Evolutionary conservation across 768 basidiomycete species (phyloP).

Genomic region (Boletus edulis): DNA sequence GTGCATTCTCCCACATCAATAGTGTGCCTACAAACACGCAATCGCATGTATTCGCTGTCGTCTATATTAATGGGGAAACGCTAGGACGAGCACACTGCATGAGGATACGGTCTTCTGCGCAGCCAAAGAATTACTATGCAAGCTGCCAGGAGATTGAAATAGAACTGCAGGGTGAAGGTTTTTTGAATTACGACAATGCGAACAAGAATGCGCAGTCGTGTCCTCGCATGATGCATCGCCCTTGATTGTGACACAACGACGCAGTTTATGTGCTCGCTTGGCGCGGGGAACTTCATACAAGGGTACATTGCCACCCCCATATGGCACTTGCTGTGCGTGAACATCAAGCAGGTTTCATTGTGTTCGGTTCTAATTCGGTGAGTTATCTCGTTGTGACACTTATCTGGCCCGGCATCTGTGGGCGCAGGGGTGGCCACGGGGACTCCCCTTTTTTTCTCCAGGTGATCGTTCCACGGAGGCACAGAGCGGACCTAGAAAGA

Average conservation of each 20-base stretch:
- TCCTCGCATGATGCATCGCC: background rate
- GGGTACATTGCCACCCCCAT: background rate
- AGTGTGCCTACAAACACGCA: no score
- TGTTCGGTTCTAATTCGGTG: background rate
- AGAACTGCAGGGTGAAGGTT: no score
- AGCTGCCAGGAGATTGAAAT: no score
- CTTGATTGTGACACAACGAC: background rate
- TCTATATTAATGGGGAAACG: no score
- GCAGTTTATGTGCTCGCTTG: background rate
- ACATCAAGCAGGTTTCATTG: background rate
- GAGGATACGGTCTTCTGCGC: no score
- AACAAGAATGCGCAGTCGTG: background rate
- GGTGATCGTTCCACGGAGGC: background rate
- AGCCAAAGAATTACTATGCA: background rate
- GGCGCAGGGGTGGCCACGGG: background rate
- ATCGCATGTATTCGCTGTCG: no score
- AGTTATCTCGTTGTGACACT: background rate
- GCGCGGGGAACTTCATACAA: background rate
- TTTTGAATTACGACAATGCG: background rate
- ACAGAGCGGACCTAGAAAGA: background rate
- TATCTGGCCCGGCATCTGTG: constrained; percentile 1
- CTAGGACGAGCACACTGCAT: no score
- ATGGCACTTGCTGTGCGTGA: constrained; percentile 12
- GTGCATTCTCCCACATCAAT: no score
- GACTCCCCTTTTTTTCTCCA: background rate